Base-by-base conservation (phyloP, 129 eudicot genomes). In the Tagetes patula region DNA sequence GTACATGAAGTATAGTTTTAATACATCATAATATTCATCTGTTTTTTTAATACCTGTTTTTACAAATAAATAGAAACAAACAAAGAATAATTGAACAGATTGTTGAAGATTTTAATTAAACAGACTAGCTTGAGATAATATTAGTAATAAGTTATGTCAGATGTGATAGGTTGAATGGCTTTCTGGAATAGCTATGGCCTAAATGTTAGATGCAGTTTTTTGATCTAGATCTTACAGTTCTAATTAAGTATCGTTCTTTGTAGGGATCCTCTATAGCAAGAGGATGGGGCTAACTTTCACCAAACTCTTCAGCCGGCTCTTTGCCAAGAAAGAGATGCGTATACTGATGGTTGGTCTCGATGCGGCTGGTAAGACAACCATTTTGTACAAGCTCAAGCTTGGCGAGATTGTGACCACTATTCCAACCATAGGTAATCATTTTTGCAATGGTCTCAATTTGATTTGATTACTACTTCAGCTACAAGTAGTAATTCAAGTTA, bases 291-390 rank as follows among this genome's bases (percentile, higher is more conserved):
- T 93, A 60, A 84, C 98, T 33, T 90, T 94, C 83, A 85, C 89
- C 41, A 94, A 94, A 82, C 91, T 94, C 58, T 90, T 94, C 72
- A 94, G 98, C 83, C 96, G 98, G 81, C 96, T 94, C 48, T 94
- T 93, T 81, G 98, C 98, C 85, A 93, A 93, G 91, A 93, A 87
- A 86, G 98, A 93, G 82, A 93, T 93, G 98, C 85, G 98, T 6
- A 93, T 93, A 69, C 73, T 93, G 84, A 93, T 93, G 98, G 98
- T 93, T 32, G 98, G 98, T 89, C 98, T 93, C 60, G 98, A 93
- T 86, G 98, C 98, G 40, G 98, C 98, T 83, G 98, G 98, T 89
- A 93, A 93, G 92, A 93, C 98, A 48, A 93, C 98, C 83, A 93
- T 93, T 53, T 82, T 93, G 81, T 93, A 93, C 85, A 93, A 93